A percentile compares a stretch with the other conserved stretches of the same genome.
Evolutionary conservation across 345 rosid species (phyloP).

Genomic region (Ricinus communis): DNA sequence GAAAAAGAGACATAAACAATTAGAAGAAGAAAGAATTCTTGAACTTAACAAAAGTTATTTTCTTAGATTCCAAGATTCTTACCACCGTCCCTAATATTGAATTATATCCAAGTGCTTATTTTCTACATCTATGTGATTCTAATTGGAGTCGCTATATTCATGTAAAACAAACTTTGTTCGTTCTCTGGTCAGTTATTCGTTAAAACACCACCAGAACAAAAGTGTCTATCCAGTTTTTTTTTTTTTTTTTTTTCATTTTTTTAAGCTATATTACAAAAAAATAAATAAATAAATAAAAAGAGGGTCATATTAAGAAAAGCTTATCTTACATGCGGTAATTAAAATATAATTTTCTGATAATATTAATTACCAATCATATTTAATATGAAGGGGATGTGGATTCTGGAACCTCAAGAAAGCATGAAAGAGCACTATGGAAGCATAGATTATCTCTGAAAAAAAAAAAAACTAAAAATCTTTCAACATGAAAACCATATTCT

Average conservation of each 20-base stretch:
- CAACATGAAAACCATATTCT: not conserved
- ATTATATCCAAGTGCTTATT: constrained; percentile 5
- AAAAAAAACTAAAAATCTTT: no score
- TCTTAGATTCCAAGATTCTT: constrained; percentile 1
- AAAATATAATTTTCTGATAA: no score
- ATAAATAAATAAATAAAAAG: no score
- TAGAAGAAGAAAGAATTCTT: not conserved
- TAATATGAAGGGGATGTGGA: not conserved
- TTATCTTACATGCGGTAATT: no score
- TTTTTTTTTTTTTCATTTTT: no score
- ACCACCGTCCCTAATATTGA: constrained; percentile 6
- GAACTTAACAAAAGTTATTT: no score
- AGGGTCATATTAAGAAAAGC: no score
- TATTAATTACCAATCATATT: no score
- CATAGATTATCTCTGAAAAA: no score
- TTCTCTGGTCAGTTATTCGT: no score
- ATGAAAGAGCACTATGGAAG: not conserved
- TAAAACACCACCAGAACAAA: not conserved
- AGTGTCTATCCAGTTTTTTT: no score
- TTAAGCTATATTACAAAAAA: no score
- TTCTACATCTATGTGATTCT: not conserved
- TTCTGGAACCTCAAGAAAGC: not conserved
- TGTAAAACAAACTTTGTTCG: not conserved
- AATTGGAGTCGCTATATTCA: not conserved
- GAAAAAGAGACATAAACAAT: not conserved